Conservation (phyloP, 2,329 filamentous ascomycete genomes). For the Huntiella bhutanensis region DNA sequence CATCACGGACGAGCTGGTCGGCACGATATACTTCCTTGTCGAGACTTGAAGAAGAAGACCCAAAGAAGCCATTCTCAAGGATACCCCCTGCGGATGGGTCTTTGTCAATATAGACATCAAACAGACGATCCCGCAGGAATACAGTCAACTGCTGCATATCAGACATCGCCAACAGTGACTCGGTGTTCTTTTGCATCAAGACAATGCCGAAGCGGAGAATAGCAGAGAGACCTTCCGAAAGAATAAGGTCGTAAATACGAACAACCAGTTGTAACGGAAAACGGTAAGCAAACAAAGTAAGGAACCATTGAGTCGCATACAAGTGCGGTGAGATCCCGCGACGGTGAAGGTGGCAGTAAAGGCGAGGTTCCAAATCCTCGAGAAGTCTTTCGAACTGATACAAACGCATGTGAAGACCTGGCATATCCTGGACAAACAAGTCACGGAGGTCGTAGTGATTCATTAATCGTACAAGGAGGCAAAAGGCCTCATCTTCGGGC, state of each 20-base stretch:
- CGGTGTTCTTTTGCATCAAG: constrained; percentile 85
- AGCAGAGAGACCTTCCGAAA: constrained; percentile 81
- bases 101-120: constrained; percentile 93
- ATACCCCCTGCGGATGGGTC: constrained; percentile 82
- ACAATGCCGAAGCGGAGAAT: constrained; percentile 90
- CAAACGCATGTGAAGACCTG: constrained; percentile 76
- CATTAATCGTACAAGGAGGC: constrained; percentile 82
- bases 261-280: constrained; percentile 93
- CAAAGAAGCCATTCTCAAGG: constrained; percentile 92
- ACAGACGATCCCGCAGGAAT: constrained; percentile 83
- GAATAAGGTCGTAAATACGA: constrained; percentile 85
- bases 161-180: constrained; percentile 59
- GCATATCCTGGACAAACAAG: constrained; percentile 91
- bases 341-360: constrained; percentile 85
- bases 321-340: constrained; percentile 76
- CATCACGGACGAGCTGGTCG: constrained; percentile 82
- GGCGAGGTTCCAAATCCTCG: constrained; percentile 80
- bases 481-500: constrained; percentile 94
- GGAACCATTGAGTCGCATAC: constrained; percentile 97
- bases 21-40: constrained; percentile 95
- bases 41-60: constrained; percentile 67
- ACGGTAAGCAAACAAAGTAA: constrained; percentile 94
- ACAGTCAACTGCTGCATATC: constrained; percentile 81
- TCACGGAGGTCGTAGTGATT: constrained; percentile 88
- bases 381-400: constrained; percentile 90